These are phyloP conservation scores for Stachybotrys chlorohalonatus DNA, from an alignment of 2,329 filamentous ascomycete species.

Conservation along the genomic window DNA sequence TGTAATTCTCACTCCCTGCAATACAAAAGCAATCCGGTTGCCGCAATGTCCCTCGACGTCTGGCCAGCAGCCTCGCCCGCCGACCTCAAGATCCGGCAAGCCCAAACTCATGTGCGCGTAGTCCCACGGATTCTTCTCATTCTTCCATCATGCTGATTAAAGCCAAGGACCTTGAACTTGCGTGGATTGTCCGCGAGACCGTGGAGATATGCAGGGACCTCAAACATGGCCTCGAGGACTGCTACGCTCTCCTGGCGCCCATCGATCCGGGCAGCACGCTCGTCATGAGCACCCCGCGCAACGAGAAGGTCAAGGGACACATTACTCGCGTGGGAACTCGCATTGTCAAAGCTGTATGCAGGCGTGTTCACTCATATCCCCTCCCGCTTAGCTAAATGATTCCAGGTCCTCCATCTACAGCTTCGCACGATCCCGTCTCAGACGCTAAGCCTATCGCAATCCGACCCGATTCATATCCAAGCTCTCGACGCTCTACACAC, in stretches of 20 bases:
- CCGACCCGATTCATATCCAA: constrained; percentile 49
- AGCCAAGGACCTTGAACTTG: constrained; percentile 40
- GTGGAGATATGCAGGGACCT: constrained; percentile 38
- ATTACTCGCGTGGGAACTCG: constrained; percentile 85
- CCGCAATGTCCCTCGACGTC: constrained; percentile 46
- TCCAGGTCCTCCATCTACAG: constrained; percentile 65
- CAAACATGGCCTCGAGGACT: constrained; percentile 71
- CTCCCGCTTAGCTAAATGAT: constrained; percentile 3
- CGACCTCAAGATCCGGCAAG: constrained; percentile 40
- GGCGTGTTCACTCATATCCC: not conserved
- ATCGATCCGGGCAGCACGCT: constrained; percentile 80
- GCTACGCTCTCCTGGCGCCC: constrained; percentile 76
- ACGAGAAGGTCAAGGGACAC: constrained; percentile 85
- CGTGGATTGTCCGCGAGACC: constrained; percentile 45
- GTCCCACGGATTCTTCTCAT: not conserved
- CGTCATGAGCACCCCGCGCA: constrained; percentile 77
- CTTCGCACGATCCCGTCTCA: constrained; percentile 56
- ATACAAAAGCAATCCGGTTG: too few relatives aligned
- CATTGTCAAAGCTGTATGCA: constrained; percentile 77
- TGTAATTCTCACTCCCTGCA: not conserved
- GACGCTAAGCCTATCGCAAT: constrained; percentile 37
- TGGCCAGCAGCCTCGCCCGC: constrained; percentile 45
- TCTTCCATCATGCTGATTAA: constrained; percentile 14
- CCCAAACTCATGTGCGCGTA: constrained; percentile 40
- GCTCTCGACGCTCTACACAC: constrained; percentile 64